These are phyloP conservation scores for Carex littledalei DNA, from an alignment of 176 grass and related monocot genomes.

Conservation along the genomic window DNA sequence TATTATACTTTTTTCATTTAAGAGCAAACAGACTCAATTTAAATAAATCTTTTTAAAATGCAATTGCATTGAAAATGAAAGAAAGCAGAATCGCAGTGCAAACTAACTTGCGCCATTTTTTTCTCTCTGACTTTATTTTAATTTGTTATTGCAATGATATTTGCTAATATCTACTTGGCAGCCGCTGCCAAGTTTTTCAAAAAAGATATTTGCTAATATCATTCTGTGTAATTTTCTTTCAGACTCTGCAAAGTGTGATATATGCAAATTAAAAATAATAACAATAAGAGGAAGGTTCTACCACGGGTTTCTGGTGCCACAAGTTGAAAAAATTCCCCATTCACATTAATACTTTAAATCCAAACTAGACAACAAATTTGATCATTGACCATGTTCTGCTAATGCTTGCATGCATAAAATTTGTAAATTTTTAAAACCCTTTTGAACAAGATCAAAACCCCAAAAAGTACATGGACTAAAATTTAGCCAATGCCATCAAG, in stretches of 20 bases:
- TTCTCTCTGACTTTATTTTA: not conserved
- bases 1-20: not conserved
- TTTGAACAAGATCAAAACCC: not conserved
- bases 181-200: no score
- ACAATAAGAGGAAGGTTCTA: not conserved
- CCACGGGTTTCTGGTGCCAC: not conserved
- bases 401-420: not conserved
- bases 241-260: not conserved
- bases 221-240: not conserved
- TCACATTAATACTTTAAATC: not conserved
- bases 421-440: not conserved
- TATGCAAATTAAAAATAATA: not conserved
- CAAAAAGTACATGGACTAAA: not conserved
- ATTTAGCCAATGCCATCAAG: not conserved
- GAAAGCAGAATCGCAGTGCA: not conserved
- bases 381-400: not conserved
- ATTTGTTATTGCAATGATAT: not conserved
- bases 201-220: not conserved
- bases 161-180: not conserved
- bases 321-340: not conserved
- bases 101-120: not conserved
- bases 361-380: not conserved
- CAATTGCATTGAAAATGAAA: not conserved
- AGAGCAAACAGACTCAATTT: not conserved
- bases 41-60: not conserved